phyloP scores from a whole-genome alignment of 1,284 basidiomycete species.

The Naganishia liquefaciens region DNA sequence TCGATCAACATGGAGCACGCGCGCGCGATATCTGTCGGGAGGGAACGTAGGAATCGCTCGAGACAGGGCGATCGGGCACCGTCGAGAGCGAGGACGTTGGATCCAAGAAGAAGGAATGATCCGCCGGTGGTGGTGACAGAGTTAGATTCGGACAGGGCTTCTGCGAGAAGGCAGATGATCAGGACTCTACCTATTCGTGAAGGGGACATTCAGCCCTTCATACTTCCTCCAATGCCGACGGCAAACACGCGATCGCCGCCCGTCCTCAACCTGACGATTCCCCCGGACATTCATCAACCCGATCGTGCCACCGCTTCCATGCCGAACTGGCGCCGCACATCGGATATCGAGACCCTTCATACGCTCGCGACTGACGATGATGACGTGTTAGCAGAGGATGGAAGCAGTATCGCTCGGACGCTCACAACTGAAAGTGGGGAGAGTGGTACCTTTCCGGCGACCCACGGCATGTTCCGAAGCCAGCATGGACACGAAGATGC shows the following conservation, averaged over 20 bases:
- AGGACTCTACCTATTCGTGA: conserved; percentile 28
- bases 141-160: conserved; percentile 13
- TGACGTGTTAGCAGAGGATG: conserved; percentile 32
- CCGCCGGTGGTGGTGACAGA: background rate
- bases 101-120: conserved; percentile 1
- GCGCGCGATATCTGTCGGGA: conserved; percentile 18
- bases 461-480: conserved; percentile 14
- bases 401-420: conserved; percentile 30
- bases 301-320: background rate
- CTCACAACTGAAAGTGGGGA: conserved; percentile 31
- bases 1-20: conserved; percentile 26
- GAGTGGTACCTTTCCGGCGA: conserved; percentile 20
- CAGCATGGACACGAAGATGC: conserved; percentile 27
- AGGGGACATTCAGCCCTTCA: conserved; percentile 28
- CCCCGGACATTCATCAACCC: background rate
- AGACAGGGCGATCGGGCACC: background rate
- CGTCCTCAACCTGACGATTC: conserved; percentile 8
- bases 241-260: background rate
- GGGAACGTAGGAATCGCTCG: background rate
- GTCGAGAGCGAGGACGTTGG: conserved; percentile 17
- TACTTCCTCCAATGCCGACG: conserved; percentile 16
- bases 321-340: conserved; percentile 1
- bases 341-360: conserved; percentile 13
- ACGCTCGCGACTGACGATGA: conserved; percentile 28
- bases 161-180: conserved; percentile 16